Conservation (phyloP, 768 basidiomycete species). For the Lepiota venenata region DNA sequence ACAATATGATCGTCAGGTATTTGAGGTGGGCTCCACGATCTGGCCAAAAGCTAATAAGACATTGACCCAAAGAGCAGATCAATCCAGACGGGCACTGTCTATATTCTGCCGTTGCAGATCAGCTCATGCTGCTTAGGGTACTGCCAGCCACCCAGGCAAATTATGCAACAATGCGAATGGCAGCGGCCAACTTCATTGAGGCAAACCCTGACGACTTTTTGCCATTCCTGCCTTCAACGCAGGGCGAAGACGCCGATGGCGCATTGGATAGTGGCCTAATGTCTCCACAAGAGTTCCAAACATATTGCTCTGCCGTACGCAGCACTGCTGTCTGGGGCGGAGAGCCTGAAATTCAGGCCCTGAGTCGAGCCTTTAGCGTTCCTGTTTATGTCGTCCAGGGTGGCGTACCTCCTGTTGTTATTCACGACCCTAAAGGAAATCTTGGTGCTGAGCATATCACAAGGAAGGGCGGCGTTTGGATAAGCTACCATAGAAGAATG, state of each 20-base stretch:
- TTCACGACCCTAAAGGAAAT: constrained; percentile 58
- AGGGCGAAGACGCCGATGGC: constrained; percentile 66
- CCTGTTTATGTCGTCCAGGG: constrained; percentile 92
- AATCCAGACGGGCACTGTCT: constrained; percentile 96
- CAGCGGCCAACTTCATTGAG: constrained; percentile 80
- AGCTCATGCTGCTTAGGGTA: constrained; percentile 72
- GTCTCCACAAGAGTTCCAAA: constrained; percentile 56
- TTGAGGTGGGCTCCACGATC: constrained; percentile 47
- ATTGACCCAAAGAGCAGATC: constrained; percentile 48
- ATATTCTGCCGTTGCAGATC: constrained; percentile 92
- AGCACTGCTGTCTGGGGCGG: constrained; percentile 95
- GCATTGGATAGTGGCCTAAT: constrained; percentile 70
- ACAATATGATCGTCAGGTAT: constrained; percentile 57
- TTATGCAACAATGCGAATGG: constrained; percentile 56
- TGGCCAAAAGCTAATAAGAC: not conserved
- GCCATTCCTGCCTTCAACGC: constrained; percentile 81
- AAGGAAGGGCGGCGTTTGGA: constrained; percentile 48
- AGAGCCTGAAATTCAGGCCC: constrained; percentile 92
- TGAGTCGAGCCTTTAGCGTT: constrained; percentile 75
- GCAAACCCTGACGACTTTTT: constrained; percentile 87
- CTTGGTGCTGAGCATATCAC: constrained; percentile 22
- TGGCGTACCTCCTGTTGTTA: constrained; percentile 77
- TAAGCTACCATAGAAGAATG: constrained; percentile 92
- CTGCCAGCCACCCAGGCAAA: constrained; percentile 55
- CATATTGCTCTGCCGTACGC: constrained; percentile 76